Conservation (phyloP, 768 basidiomycete genomes). For the Austroboletus eburneus region DNA sequence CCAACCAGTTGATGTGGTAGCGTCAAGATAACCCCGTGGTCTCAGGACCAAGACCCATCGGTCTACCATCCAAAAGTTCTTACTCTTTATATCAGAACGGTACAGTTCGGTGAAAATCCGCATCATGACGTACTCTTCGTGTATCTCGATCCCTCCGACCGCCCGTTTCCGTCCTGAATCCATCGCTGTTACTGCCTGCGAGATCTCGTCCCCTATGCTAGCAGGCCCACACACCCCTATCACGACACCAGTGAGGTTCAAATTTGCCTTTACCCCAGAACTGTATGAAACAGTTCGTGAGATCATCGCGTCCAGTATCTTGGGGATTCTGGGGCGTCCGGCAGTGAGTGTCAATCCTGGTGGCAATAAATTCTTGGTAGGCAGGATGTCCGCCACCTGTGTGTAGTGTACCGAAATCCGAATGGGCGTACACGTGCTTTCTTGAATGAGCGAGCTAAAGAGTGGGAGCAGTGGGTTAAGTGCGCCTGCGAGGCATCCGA, state of each 20-base stretch:
- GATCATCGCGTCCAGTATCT: conserved; percentile 46
- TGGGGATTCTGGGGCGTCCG: conserved; percentile 51
- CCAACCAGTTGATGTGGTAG: too few relatives aligned
- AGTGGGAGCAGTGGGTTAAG: conserved; percentile 38
- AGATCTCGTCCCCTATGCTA: conserved; percentile 35
- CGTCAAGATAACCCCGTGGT: too few relatives aligned
- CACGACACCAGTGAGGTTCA: conserved; percentile 32
- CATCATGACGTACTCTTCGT: conserved; percentile 35
- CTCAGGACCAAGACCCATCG: too few relatives aligned
- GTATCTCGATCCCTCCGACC: conserved; percentile 39
- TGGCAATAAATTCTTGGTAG: conserved; percentile 29
- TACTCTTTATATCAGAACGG: conserved; percentile 8
- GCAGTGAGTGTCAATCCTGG: conserved; percentile 45
- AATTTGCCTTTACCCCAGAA: conserved; percentile 27
- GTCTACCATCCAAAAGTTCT: conserved; percentile 33
- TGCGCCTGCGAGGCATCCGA: conserved; percentile 21
- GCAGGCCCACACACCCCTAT: conserved; percentile 42
- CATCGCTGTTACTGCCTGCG: conserved; percentile 33
- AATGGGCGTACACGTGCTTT: conserved; percentile 30
- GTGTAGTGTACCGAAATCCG: conserved; percentile 44
- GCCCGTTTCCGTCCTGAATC: conserved; percentile 30
- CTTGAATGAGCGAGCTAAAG: conserved; percentile 35
- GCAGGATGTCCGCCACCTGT: conserved; percentile 34
- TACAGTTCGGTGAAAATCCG: neutral
- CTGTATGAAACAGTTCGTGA: conserved; percentile 42